These are phyloP conservation scores for Brettanomyces custersianus DNA, from an alignment of 805 yeast species.

Conservation along the genomic window DNA sequence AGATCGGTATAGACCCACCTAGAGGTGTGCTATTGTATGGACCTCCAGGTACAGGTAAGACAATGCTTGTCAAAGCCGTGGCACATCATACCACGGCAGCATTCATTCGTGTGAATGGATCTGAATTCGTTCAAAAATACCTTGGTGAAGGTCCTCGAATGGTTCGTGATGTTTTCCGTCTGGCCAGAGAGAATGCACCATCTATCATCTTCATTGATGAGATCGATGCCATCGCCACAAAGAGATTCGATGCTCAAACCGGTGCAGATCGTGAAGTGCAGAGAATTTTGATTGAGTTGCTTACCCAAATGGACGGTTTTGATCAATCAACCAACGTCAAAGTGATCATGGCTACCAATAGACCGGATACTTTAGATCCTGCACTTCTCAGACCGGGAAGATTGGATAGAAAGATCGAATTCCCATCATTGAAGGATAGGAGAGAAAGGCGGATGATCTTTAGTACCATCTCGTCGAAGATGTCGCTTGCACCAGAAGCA, in stretches of 20 bases:
- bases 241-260: slow-evolving; percentile 98
- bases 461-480: slow-evolving; percentile 90
- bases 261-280: slow-evolving; percentile 99
- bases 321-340: slow-evolving; percentile 93
- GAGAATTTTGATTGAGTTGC: slow-evolving; percentile 88
- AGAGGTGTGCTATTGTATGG: slow-evolving; percentile 96
- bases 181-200: slow-evolving; percentile 96
- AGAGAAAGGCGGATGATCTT: slow-evolving; percentile 96
- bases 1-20: slow-evolving; percentile 98
- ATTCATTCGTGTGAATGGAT: slow-evolving; percentile 93
- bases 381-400: slow-evolving; percentile 98
- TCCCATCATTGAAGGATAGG: slow-evolving; percentile 92
- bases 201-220: slow-evolving; percentile 96
- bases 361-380: slow-evolving; percentile 99
- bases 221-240: slow-evolving; percentile 97
- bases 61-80: slow-evolving; percentile 98
- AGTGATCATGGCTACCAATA: slow-evolving; percentile 98
- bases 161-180: slow-evolving; percentile 96
- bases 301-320: slow-evolving; percentile 99
- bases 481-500: slow-evolving; percentile 97
- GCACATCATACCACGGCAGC: slow-evolving; percentile 95
- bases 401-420: slow-evolving; percentile 95
- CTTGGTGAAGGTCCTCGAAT: slow-evolving; percentile 99
- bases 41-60: slow-evolving; percentile 99
- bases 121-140: slow-evolving; percentile 96